These are phyloP conservation scores for Trichocladium uniseriatum DNA, from an alignment of 495 filamentous ascomycete species.

Conservation along the genomic window DNA sequence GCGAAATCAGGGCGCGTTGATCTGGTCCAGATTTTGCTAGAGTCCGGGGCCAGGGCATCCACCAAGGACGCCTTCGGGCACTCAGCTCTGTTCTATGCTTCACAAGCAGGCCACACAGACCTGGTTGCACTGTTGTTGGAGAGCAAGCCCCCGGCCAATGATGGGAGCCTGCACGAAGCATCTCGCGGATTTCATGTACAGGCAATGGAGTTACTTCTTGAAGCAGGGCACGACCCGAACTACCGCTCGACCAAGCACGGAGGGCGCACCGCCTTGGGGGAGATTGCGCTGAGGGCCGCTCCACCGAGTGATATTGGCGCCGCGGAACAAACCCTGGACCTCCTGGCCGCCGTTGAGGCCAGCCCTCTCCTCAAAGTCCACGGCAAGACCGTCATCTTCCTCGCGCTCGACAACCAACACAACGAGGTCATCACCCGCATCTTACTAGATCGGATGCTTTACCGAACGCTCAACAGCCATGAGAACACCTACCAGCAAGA, in stretches of 20 bases:
- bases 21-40: constrained; percentile 27
- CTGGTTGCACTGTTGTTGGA: constrained; percentile 16
- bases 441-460: constrained; percentile 24
- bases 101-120: constrained; percentile 15
- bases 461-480: constrained; percentile 33
- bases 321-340: constrained; percentile 28
- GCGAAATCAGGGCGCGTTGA: constrained; percentile 28
- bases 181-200: constrained; percentile 29
- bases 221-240: constrained; percentile 34
- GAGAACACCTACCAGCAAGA: constrained; percentile 34
- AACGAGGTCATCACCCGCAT: constrained; percentile 28
- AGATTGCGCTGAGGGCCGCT: constrained; percentile 30
- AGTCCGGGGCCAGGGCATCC: constrained; percentile 30
- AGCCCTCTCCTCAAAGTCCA: constrained; percentile 29
- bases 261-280: constrained; percentile 35
- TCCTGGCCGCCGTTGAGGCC: constrained; percentile 29
- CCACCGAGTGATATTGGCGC: constrained; percentile 22
- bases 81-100: constrained; percentile 34
- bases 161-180: constrained; percentile 38
- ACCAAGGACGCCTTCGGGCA: constrained; percentile 30
- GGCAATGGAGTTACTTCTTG: constrained; percentile 30
- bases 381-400: constrained; percentile 34
- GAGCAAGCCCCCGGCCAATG: constrained; percentile 22
- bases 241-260: constrained; percentile 33
- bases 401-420: constrained; percentile 32